Percentiles rank a stretch among this genome's conserved stretches.
Conservation (phyloP, 2,329 filamentous ascomycete genomes). For the Trichoderma sp. region DNA sequence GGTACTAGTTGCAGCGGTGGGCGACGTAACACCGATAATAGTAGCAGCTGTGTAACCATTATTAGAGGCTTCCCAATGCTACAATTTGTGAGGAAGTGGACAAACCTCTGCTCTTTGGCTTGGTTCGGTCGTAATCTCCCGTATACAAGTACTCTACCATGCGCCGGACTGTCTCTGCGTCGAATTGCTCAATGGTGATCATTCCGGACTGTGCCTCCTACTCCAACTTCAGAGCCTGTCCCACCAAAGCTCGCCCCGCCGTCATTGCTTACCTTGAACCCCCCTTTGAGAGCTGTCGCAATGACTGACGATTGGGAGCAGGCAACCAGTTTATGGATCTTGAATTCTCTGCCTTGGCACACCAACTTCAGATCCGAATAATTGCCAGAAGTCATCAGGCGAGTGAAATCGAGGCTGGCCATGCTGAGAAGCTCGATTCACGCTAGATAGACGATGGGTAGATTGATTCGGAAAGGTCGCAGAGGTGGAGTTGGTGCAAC, state of each 20-base stretch:
- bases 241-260: neutral
- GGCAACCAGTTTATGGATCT: conserved; percentile 30
- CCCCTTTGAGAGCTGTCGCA: conserved; percentile 23
- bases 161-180: conserved; percentile 26
- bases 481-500: neutral
- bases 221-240: neutral
- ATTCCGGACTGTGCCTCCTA: conserved; percentile 27
- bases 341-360: conserved; percentile 29
- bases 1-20: neutral
- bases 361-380: conserved; percentile 30
- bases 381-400: conserved; percentile 24
- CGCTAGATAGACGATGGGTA: conserved; percentile 2
- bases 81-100: neutral
- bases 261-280: conserved; percentile 26
- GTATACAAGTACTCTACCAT: conserved; percentile 31
- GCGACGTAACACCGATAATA: neutral
- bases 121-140: conserved; percentile 27
- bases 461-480: neutral
- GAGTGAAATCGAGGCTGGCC: neutral
- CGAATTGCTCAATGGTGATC: conserved; percentile 27
- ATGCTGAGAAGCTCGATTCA: neutral
- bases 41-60: neutral
- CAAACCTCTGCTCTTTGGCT: neutral
- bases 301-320: conserved; percentile 30
- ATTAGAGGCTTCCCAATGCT: neutral